Base-by-base conservation (phyloP, 2,329 filamentous ascomycete species). In the Fusarium xyrophilum region DNA sequence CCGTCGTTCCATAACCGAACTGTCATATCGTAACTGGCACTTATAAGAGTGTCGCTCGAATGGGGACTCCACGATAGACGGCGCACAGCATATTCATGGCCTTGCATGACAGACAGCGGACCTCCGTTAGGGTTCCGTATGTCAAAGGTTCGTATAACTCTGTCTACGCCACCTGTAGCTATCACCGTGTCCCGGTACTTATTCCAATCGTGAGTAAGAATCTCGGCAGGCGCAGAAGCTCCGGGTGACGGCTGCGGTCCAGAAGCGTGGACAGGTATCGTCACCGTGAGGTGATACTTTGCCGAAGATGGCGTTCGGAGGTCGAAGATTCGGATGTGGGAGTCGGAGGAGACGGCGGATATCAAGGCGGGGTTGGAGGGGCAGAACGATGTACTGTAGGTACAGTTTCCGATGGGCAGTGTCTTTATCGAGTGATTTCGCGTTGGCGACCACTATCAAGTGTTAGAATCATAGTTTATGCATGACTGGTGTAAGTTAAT, bases 191-290 rank as follows among this genome's bases (percentile, higher is more conserved):
- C 89, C 39, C 91, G 88, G 81, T 99, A 99, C 80, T 99, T 99
- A 82, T 99, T 99, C 96, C 96, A 99, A 79, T 99, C 96, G 80
- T 98, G 96, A 0, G 94, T 97, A 33, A 99, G 86, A 38, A 93
- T 88, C 82, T 99, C 96, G 13, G 88, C 85, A 0, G 93, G 93
- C n/a, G 88, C 83, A 33, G 80, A 76, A 80, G 81, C 54, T 14
- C 52, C 33, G 27, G 48, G 33, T 10, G 72, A 75, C 19, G 30
- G 80, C 14, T 82, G 79, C 19, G 87, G 83, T 1, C 86, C 85
- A 6, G 88, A 84, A 5, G 88, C 87, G 79, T 97, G 93, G 46
- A 97, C 94, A 2, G 94, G 92, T 56, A 98, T 91, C 69, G 91
- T 89, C 55, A 92, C 81, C 11, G 90, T 91, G 65, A 97, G 88